Evolutionary conservation across 1,284 basidiomycete species (phyloP), one percentile per base, ranked within the genome.

Genomic region (Mycosarcoma maydis): DNA sequence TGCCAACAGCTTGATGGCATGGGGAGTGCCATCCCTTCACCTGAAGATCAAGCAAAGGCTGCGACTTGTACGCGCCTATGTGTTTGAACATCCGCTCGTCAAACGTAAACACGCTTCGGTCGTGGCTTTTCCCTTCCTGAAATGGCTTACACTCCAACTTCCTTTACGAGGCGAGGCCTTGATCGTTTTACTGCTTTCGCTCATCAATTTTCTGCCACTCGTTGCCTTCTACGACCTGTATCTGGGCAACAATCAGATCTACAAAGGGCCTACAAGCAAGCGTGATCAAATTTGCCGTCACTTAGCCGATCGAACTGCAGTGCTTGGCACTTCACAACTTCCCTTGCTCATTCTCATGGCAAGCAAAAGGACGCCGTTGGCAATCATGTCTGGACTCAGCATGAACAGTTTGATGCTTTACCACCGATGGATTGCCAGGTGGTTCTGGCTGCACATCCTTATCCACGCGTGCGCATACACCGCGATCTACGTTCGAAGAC

Each of bases 391-490:
- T 0, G 71, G 78, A 3, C 50, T 77, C 30, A 17, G 55, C 29
- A 81, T 80, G 64, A 70, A 76, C 32, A 76, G 70, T 11, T 50
- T 76, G 22, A 79, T 82, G 56, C 61, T 82, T 2, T 76, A 76
- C 23, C 82, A 83, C 33, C 73, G 81, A 9, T 81, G 79, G 79
- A 67, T 83, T 8, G 76, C 78, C 1, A 44, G 80, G 4, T 48
- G 76, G 24, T 72, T 73, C 43, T 74, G 64, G 43, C 3, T 69
- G 5, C 72, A 80, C 20, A 76, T 65, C 22, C 9, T 73, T 17
- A n/a, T 77, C 4, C 82, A 83, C 33, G 66, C 65, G 7, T n/a
- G 58, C 13, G 60, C 41, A 9, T 76, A 46, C 43, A 66, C 70
- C 13, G 53, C 53, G 3, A 40, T 51, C 26, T 55, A 55, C 7